Evolutionary conservation across 1,284 basidiomycete genomes (phyloP).

Genomic region (Sporisorium iseilematis-ciliati): DNA sequence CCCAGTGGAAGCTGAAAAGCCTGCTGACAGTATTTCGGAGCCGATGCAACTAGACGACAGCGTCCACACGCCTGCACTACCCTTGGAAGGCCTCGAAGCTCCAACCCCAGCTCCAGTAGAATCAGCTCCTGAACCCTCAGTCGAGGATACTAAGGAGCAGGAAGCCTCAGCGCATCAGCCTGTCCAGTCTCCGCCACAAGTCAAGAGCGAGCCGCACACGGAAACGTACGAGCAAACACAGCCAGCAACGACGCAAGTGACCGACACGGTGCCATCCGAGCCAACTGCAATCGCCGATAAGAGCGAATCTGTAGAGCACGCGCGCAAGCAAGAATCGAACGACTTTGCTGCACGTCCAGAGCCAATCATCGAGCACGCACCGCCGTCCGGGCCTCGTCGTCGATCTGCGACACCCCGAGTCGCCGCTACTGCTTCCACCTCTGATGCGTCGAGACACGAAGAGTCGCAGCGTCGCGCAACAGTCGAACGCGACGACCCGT

Average conservation of each 20-base stretch:
- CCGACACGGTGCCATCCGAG: neutral
- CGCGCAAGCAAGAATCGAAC: neutral
- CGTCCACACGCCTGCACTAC: conserved; percentile 34
- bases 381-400: conserved; percentile 1
- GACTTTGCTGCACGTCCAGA: neutral
- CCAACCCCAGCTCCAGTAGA: conserved; percentile 1
- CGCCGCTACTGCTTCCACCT: neutral
- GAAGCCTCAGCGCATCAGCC: neutral
- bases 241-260: neutral
- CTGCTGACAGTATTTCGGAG: conserved; percentile 8
- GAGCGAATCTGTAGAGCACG: neutral
- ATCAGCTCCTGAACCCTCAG: neutral
- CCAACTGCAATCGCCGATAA: neutral
- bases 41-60: conserved; percentile 38
- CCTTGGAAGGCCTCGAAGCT: conserved; percentile 17
- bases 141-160: conserved; percentile 1
- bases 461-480: conserved; percentile 7
- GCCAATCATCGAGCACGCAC: neutral
- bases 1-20: neutral
- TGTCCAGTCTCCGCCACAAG: neutral
- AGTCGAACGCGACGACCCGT: conserved; percentile 8
- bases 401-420: conserved; percentile 14
- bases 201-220: conserved; percentile 26
- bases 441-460: conserved; percentile 9
- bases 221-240: conserved; percentile 8